Base-by-base conservation (phyloP, 2,329 filamentous ascomycete genomes). In the Trichoderma arundinaceum region DNA sequence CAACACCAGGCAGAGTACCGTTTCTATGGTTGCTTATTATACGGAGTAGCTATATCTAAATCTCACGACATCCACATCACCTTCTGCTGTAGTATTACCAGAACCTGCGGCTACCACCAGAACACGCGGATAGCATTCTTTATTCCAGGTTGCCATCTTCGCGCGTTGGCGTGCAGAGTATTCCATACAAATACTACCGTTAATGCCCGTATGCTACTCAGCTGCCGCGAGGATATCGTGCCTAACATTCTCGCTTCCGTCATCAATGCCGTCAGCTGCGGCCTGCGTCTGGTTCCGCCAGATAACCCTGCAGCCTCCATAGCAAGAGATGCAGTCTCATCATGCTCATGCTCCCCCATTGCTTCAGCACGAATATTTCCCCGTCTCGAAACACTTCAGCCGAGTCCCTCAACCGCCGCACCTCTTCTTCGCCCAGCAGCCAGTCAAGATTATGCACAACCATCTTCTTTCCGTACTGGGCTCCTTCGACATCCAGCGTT, bases 231-330 rank as follows among this genome's bases (percentile, higher is more conserved):
- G 33, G 17, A 17, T 44, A 57, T 33, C 39, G 28, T 51, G 33
- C 28, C 56, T 12, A 17, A 32, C 33, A 4, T 10, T 38, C 35
- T 9, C n/a, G 17, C 41, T 44, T 13, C 13, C 43, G 56, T 38
- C 32, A 59, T 60, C 44, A 13, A 17, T 32, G 22, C 46, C 28
- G n/a, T 10, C 38, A 13, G 22, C n/a, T n/a, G 28, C 56, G 33
- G 49, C 28, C 39, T 46, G 48, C 32, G 33, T 38, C 49, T n/a
- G 60, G 28, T 38, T 38, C 60, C 17, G 60, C 60, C 49, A 86
- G 53, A 69, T 85, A 89, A 1, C 85, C 85, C 67, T 88, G 83
- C 8, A 89, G 72, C 67, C 82, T 84, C 86, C 86, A 89, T 7
- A 89, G 76, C 61, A 81, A 77, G 63, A 81, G 65, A 73, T 86